Evolutionary conservation across 345 rosid species (phyloP), one percentile per base, ranked within the genome.

Genomic region (Aurinia saxatilis): DNA sequence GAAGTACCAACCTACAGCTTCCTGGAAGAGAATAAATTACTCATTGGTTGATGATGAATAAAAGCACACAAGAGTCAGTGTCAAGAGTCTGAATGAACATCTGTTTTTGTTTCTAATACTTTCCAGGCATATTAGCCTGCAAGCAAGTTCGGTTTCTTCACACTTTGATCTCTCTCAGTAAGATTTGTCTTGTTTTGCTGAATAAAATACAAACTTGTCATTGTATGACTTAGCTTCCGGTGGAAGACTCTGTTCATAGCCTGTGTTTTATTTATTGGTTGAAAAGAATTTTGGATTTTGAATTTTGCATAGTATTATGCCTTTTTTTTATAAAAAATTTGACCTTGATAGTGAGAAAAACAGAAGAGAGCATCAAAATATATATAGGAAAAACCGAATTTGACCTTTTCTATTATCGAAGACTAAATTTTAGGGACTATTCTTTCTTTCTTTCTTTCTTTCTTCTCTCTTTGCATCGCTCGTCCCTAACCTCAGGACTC

Each of bases 1-100:
- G 96, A 91, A 74, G 96, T 91, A 19, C 98, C 98, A 30, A 83
- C 91, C 33, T 91, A 88, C 77, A 71, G 78, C 78, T 91, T 91
- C 86, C 23, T 91, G 83, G 92, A 83, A 1, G 95, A 86, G 57
- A 83, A 86, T 73, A 91, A 91, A 78, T 68, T 88, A 70, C 42
- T 91, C 72, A 68, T 91, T 40, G 95, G 98, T 41, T 88, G 79
- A 91, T 70, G 56, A 54, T 2, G 8, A 44, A 74, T n/a, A 55
- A 13, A 2, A 41, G 63, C 50, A 19, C 49, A 17, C 55, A 18
- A 18, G 33, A 29, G 9, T 13, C 33, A 47, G 33, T 17, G 31
- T 66, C 9, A 27, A n/a, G 30, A 2, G 66, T 50, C 67, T 30
- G 11, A 13, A 38, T 19, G 25, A 57, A 12, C 1, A 25, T 50